These are phyloP conservation scores for Alternaria conjuncta DNA, from an alignment of 2,329 filamentous ascomycete species.

Conservation along the genomic window DNA sequence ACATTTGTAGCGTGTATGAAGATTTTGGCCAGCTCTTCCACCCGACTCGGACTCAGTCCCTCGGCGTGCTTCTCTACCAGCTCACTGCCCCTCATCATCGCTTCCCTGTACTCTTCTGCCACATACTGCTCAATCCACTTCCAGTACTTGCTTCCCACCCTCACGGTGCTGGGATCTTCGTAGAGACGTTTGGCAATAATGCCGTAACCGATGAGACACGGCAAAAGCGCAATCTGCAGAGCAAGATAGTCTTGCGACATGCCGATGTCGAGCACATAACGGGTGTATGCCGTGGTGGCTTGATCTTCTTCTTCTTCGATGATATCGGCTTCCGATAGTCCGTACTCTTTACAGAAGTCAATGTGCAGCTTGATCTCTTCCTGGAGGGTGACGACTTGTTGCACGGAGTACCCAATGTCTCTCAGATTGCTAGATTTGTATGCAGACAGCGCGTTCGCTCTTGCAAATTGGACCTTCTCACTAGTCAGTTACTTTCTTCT, in stretches of 20 bases:
- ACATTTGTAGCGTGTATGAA: slow-evolving; percentile 89
- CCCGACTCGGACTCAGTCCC: slow-evolving; percentile 73
- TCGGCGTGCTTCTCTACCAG: slow-evolving; percentile 77
- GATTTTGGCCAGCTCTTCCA: slow-evolving; percentile 83
- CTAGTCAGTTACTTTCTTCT: slow-evolving; percentile 11
- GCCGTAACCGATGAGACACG: slow-evolving; percentile 89
- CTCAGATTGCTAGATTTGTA: slow-evolving; percentile 81
- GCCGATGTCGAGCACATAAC: slow-evolving; percentile 86
- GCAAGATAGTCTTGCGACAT: slow-evolving; percentile 87
- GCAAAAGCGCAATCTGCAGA: slow-evolving; percentile 82
- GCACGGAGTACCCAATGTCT: slow-evolving; percentile 72
- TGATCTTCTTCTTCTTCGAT: slow-evolving; percentile 75
- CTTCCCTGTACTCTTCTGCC: slow-evolving; percentile 76
- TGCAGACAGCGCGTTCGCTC: slow-evolving; percentile 82
- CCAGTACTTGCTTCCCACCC: slow-evolving; percentile 78
- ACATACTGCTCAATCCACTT: slow-evolving; percentile 91
- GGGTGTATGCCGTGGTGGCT: slow-evolving; percentile 82
- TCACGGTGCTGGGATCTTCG: slow-evolving; percentile 64
- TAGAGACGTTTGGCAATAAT: slow-evolving; percentile 76
- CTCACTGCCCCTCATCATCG: slow-evolving; percentile 72
- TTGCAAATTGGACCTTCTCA: slow-evolving; percentile 77
- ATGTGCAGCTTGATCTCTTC: slow-evolving; percentile 83
- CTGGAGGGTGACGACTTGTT: slow-evolving; percentile 77
- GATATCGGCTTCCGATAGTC: slow-evolving; percentile 75
- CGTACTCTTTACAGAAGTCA: slow-evolving; percentile 81